Conservation (phyloP, 2,329 filamentous ascomycete species). For the Pleoardoris graminearum region DNA sequence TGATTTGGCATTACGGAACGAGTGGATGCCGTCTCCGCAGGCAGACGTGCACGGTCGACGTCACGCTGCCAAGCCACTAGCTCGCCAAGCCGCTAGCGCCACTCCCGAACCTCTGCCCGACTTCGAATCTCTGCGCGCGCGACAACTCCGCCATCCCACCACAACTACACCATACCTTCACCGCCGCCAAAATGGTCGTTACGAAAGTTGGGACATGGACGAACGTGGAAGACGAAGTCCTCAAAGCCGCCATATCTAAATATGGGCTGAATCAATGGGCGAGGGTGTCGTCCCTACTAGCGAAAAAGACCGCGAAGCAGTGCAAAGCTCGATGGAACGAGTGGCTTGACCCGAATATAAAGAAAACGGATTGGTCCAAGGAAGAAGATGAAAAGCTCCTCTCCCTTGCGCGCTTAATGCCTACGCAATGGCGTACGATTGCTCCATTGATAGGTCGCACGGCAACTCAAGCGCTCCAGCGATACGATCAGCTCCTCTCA, state of each 20-base stretch:
- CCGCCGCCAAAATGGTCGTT: slow-evolving; percentile 57
- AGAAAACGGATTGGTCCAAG: slow-evolving; percentile 98
- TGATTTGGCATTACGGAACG: no score
- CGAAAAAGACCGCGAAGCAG: slow-evolving; percentile 96
- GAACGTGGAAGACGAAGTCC: slow-evolving; percentile 86
- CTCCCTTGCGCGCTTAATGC: slow-evolving; percentile 97
- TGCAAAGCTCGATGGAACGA: slow-evolving; percentile 98
- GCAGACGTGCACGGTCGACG: no score
- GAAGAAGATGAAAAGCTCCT: slow-evolving; percentile 98
- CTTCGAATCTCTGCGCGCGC: slow-evolving; percentile 3
- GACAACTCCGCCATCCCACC: not conserved
- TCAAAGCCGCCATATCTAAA: slow-evolving; percentile 67
- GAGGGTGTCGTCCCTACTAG: slow-evolving; percentile 93
- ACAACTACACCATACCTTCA: slow-evolving; percentile 2
- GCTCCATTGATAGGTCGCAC: slow-evolving; percentile 95
- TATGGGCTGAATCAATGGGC: slow-evolving; percentile 64
- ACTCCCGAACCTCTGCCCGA: slow-evolving; percentile 11
- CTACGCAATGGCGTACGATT: slow-evolving; percentile 98
- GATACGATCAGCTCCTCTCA: slow-evolving; percentile 94
- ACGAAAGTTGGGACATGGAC: slow-evolving; percentile 71
- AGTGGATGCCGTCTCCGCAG: no score
- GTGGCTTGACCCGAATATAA: slow-evolving; percentile 97
- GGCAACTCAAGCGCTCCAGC: slow-evolving; percentile 92
- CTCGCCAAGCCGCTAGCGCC: not conserved
- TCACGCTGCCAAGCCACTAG: no score